Percentiles rank a stretch among this genome's conserved stretches.
phyloP scores from a whole-genome alignment of 148 eudicot genomes.

The Arbutus unedo region DNA sequence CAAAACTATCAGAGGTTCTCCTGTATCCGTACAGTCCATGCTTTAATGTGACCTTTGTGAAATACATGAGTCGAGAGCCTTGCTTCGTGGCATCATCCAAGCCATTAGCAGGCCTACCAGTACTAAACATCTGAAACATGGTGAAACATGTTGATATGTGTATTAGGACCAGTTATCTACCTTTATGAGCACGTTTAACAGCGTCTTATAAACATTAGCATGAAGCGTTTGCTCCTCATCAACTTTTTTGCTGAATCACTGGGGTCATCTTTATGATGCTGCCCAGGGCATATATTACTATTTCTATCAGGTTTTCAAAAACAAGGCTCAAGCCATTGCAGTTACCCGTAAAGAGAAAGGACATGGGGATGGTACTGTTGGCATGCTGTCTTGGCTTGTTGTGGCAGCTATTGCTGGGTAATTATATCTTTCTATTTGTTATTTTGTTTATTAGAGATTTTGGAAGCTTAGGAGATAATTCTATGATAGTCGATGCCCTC shows the following conservation, averaged over 20 bases:
- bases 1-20: background rate
- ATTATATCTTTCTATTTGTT: background rate
- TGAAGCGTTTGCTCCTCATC: background rate
- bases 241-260: background rate
- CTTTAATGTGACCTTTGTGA: background rate
- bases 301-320: constrained; percentile 93
- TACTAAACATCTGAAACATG: background rate
- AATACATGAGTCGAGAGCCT: background rate
- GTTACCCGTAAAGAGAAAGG: constrained; percentile 57
- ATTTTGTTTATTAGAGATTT: background rate
- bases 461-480: background rate
- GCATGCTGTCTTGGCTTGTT: constrained; percentile 83
- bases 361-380: constrained; percentile 78
- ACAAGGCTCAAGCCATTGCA: constrained; percentile 85
- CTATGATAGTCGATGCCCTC: background rate
- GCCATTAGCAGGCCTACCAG: background rate
- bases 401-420: constrained; percentile 97
- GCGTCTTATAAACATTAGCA: background rate
- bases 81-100: background rate
- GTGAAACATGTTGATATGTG: background rate
- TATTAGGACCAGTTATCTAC: background rate
- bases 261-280: constrained; percentile 19
- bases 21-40: background rate
- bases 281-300: constrained; percentile 86
- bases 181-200: background rate